Conservation (phyloP, 805 yeast species). For the Zygoascus bituminiphila region DNA sequence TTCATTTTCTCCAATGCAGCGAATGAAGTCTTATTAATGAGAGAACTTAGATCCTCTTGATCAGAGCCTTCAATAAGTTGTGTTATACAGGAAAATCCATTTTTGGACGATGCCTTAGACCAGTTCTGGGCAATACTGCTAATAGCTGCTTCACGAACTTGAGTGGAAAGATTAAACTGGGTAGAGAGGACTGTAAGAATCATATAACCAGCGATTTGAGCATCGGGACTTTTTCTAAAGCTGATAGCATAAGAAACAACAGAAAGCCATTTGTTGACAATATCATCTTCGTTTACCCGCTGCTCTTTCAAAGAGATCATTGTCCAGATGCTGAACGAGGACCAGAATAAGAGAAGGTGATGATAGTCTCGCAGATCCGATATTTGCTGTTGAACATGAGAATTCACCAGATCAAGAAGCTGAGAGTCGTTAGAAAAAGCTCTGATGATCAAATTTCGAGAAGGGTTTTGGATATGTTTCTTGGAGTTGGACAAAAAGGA, state of each 20-base stretch:
- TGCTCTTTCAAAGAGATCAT: slow-evolving; percentile 52
- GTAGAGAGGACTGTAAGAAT: slow-evolving; percentile 68
- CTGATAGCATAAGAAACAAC: slow-evolving; percentile 26
- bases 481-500: slow-evolving; percentile 63
- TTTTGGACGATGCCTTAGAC: slow-evolving; percentile 24
- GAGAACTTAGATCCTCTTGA: slow-evolving; percentile 15
- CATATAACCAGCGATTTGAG: slow-evolving; percentile 78
- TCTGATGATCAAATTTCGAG: slow-evolving; percentile 60
- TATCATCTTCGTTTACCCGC: slow-evolving; percentile 28
- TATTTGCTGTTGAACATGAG: slow-evolving; percentile 43
- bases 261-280: slow-evolving; percentile 30
- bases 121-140: slow-evolving; percentile 47
- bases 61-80: slow-evolving; percentile 24
- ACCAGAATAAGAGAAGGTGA: slow-evolving; percentile 68
- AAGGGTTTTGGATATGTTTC: slow-evolving; percentile 53
- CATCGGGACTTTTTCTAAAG: slow-evolving; percentile 36
- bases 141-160: slow-evolving; percentile 51
- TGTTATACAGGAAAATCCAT: slow-evolving; percentile 28
- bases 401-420: slow-evolving; percentile 57
- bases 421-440: slow-evolving; percentile 59
- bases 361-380: slow-evolving; percentile 52
- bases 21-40: slow-evolving; percentile 14
- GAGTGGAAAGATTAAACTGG: slow-evolving; percentile 52
- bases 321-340: slow-evolving; percentile 60
- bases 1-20: slow-evolving; percentile 15